Base-by-base conservation (phyloP, 2,329 filamentous ascomycete species). In the Aspergillus terreus region DNA sequence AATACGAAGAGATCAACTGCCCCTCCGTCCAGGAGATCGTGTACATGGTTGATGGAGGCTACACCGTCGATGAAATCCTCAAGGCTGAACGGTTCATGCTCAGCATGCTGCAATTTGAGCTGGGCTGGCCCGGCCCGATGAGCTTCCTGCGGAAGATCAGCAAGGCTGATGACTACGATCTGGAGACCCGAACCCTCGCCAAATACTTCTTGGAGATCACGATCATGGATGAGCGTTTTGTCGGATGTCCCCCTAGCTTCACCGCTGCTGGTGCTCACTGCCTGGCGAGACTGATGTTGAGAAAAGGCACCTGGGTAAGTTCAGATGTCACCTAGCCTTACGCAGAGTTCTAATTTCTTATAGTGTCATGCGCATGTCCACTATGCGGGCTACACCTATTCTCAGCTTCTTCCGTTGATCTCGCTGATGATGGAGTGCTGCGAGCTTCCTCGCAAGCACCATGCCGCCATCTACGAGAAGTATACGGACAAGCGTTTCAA, bases 21-120 rank as follows among this genome's bases (percentile, higher is more conserved):
- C 94, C 92, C 21, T 96, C 92, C 1, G 85, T 99, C 19, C 83
- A 88, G 55, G 94, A 99, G 77, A 95, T 99, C 64, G 88, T 96
- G 54, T 97, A 92, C 78, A 97, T 99, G 92, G 94, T 99, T 38
- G 94, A 99, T 68, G 83, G 85, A 41, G 91, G 90, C 50, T 99
- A 96, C 74, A 88, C 82, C 3, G 81, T 83, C 14, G 92, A 96
- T 51, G 94, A 97, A 75, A 92, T 99, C 51, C 82, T 97, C 59
- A 96, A 97, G 76, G 94, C 94, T 0, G 94, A 99, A 74, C 86
- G 92, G 11, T 97, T 96, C 77, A 99, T 99, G 92, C 82, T 99
- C 47, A 95, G 84, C 72, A 95, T 96, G 87, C 83, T 99, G 49
- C 83, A 90, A 63, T 99, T 96, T 67, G 91, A 96, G 73, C 83